Conservation (phyloP, 1,139 yeast species). For the Kodamaea sp. region DNA sequence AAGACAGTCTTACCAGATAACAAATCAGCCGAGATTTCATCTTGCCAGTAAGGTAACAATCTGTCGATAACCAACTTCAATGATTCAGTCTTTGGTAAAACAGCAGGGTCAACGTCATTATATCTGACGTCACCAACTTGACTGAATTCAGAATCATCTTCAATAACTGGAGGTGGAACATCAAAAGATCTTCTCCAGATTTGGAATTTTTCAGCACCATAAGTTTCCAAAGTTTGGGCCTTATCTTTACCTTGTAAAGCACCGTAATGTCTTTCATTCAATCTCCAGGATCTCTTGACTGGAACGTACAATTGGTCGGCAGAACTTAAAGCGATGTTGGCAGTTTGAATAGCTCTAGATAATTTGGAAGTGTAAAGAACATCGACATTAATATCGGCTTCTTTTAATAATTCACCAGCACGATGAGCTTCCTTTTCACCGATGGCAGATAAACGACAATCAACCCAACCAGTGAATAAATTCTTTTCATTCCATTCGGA, state of each 20-base stretch:
- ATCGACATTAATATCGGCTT: constrained; percentile 82
- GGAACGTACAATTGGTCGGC: constrained; percentile 93
- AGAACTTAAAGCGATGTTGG: constrained; percentile 85
- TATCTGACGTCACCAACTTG: constrained; percentile 87
- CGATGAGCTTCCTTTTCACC: constrained; percentile 90
- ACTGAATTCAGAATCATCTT: constrained; percentile 73
- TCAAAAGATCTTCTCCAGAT: constrained; percentile 98
- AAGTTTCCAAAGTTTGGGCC: constrained; percentile 84
- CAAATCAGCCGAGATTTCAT: constrained; percentile 82
- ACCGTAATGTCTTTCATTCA: constrained; percentile 99
- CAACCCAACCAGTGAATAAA: constrained; percentile 99
- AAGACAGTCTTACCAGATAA: constrained; percentile 85
- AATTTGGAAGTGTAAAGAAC: constrained; percentile 87
- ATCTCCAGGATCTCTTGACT: constrained; percentile 94
- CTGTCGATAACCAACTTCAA: constrained; percentile 94
- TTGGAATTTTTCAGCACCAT: constrained; percentile 92
- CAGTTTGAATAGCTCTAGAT: constrained; percentile 96
- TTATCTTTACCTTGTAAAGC: constrained; percentile 98
- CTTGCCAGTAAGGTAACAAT: constrained; percentile 97
- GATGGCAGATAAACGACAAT: constrained; percentile 76
- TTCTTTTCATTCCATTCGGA: constrained; percentile 98
- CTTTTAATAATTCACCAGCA: constrained; percentile 92
- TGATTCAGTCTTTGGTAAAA: constrained; percentile 91
- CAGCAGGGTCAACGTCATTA: constrained; percentile 75
- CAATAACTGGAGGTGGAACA: constrained; percentile 92